Evolutionary conservation across 768 basidiomycete genomes (phyloP).

Genomic region (Mycena floridula): DNA sequence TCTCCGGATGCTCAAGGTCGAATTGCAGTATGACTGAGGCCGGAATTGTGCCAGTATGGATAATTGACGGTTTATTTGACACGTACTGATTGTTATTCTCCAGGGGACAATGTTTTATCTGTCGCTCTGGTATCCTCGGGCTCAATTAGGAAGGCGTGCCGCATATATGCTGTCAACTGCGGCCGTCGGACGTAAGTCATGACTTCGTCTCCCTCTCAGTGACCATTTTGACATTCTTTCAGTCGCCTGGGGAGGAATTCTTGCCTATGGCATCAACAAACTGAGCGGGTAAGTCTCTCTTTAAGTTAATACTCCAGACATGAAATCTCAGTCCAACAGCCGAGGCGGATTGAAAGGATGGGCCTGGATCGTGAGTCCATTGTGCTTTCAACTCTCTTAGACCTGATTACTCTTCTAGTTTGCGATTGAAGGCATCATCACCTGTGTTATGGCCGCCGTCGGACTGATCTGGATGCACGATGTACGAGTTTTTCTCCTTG

Average conservation of each 20-base stretch:
- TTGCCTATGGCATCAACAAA: slow-evolving; percentile 26
- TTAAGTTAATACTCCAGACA: slow-evolving; percentile 12
- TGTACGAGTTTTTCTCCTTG: slow-evolving; percentile 15
- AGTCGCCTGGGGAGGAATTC: slow-evolving; percentile 29
- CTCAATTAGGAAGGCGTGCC: slow-evolving; percentile 38
- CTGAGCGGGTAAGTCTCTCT: slow-evolving; percentile 22
- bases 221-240: not conserved
- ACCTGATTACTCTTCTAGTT: slow-evolving; percentile 16
- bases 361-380: slow-evolving; percentile 28
- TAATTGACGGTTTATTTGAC: not conserved
- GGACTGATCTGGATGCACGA: slow-evolving; percentile 36
- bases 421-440: slow-evolving; percentile 24
- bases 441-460: slow-evolving; percentile 19
- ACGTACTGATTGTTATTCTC: not conserved
- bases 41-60: not conserved
- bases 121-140: slow-evolving; percentile 40
- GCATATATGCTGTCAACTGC: slow-evolving; percentile 47
- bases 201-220: not conserved
- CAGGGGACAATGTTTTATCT: slow-evolving; percentile 14
- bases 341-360: slow-evolving; percentile 23
- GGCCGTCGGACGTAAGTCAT: slow-evolving; percentile 28
- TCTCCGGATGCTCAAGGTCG: not conserved
- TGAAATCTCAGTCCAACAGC: not conserved
- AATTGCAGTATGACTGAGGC: not conserved
- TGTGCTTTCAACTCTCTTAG: not conserved